Percentiles rank a stretch among this genome's conserved stretches.
These are phyloP conservation scores for Ehretia macrophylla DNA, from an alignment of 257 asterid genomes.

Conservation along the genomic window DNA sequence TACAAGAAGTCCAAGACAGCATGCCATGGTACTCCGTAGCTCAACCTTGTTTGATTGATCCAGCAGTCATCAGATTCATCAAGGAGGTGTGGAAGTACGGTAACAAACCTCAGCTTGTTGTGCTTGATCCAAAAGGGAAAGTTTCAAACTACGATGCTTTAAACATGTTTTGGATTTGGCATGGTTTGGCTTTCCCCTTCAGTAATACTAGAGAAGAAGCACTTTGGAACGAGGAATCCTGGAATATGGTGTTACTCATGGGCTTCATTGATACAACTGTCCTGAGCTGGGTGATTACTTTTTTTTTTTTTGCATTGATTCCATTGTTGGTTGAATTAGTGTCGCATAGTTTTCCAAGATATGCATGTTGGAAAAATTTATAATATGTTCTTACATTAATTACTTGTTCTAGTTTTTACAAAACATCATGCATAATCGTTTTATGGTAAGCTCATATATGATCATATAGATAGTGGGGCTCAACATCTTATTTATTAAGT, in stretches of 20 bases:
- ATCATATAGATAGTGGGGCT: too few relatives aligned
- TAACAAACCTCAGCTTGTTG: conserved; percentile 74
- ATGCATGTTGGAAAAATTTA: too few relatives aligned
- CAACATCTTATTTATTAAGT: too few relatives aligned
- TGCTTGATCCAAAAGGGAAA: conserved; percentile 77
- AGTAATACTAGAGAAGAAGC: conserved; percentile 47
- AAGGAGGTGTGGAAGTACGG: conserved; percentile 49
- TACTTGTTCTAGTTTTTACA: too few relatives aligned
- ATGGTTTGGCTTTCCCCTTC: conserved; percentile 70
- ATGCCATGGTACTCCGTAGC: conserved; percentile 90
- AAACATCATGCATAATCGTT: too few relatives aligned
- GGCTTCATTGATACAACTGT: conserved; percentile 60
- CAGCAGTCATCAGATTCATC: conserved; percentile 53
- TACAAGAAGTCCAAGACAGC: conserved; percentile 28
- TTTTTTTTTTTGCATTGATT: background rate
- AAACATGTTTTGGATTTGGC: conserved; percentile 97
- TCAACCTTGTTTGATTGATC: conserved; percentile 55
- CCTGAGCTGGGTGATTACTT: conserved; percentile 51
- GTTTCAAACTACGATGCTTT: conserved; percentile 59
- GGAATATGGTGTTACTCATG: conserved; percentile 62
- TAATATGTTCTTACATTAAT: too few relatives aligned
- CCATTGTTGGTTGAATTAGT: too few relatives aligned
- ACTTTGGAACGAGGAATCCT: conserved; percentile 56
- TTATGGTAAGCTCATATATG: too few relatives aligned
- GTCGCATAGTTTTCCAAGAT: too few relatives aligned